Evolutionary conservation across 371 early-diverging fungal species (phyloP), one percentile per base, ranked within the genome.

Genomic region (Mucor sp.): DNA sequence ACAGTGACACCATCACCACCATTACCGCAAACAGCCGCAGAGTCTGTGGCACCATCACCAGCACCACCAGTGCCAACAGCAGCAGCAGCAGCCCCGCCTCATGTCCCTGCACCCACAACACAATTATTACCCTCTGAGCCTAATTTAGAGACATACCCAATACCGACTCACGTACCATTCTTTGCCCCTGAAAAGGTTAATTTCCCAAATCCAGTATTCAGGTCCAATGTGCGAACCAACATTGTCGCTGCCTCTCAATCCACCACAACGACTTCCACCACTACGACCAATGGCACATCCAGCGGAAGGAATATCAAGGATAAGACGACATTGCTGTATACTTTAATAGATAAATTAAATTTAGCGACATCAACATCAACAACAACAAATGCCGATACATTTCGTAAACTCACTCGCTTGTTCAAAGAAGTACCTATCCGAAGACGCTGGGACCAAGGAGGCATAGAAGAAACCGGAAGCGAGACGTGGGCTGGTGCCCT

Each of bases 391-490:
- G 70, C 67, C 1, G 72, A 70, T 39, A 70, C 63, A 35, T 75
- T 81, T 56, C 77, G 79, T 8, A 81, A 81, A 53, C 47, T 84
- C 56, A 71, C 69, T 4, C 67, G 84, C 0, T 50, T 84, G 37
- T 65, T 77, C 11, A 78, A 76, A 21, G 82, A 84, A 50, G 68
- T 75, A 0, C 80, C 84, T 1, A 67, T 84, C 11, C 61, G 74
- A 56, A 69, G 81, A 60, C 39, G 72, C 53, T 79, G 81, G 81
- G 79, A 84, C 55, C 80, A 81, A 69, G 80, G 81, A 9, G 80
- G 80, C 1, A 58, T 64, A 19, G 73, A 77, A 35, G 84, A 80
- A 41, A 67, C 56, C 28, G 79, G 71, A 0, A 70, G 74, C 32
- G 84, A 80, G 11, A 63, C 80, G 8, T 84, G 84, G 84, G 77